Base-by-base conservation (phyloP, 139 green algal genomes). In the Diplosphaera chodatii region DNA sequence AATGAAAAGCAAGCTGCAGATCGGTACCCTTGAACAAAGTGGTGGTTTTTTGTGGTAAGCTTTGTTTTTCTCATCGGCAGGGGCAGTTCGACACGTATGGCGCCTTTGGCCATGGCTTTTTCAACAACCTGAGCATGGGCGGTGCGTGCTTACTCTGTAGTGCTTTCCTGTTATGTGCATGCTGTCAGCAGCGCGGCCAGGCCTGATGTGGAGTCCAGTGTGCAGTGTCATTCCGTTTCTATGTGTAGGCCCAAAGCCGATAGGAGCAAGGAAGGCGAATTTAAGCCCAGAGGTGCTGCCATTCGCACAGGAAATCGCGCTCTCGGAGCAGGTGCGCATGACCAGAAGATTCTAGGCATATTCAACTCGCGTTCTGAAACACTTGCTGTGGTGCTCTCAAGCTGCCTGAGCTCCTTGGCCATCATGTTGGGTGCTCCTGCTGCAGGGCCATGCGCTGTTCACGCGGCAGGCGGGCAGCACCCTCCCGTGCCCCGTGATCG, bases 71-170 rank as follows among this genome's bases (percentile, higher is more conserved):
- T n/a, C n/a, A n/a, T n/a, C n/a, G n/a, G n/a, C 8, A 85, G 71
- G 80, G 76, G 6, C 69, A 63, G 27, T 85, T 85, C 48, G 73
- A 85, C 59, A 78, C 73, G 16, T 85, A 48, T 29, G 80, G 68
- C 56, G 66, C 76, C 23, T 85, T 80, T 55, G 80, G 80, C 40
- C 27, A 65, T 23, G 74, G 72, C 23, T 81, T 85, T 64, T 37
- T 71, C 40, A 67, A 71, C n/a, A 29, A 72, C n/a, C 69, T 78
- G 13, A 32, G 20, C 0, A 13, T 73, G 55, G 69, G 64, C 13
- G 34, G 29, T 59, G 48, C 16, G 48, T 59, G 48, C 13, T n/a
- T 10, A 27, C 3, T 59, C 16, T 18, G 3, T 59, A 10, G 25
- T 48, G 37, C n/a, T n/a, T n/a, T n/a, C n/a, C n/a, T n/a, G n/a